Evolutionary conservation across 108 stramenopile genomes (phyloP).

Genomic region (Nitzschia sp.): DNA sequence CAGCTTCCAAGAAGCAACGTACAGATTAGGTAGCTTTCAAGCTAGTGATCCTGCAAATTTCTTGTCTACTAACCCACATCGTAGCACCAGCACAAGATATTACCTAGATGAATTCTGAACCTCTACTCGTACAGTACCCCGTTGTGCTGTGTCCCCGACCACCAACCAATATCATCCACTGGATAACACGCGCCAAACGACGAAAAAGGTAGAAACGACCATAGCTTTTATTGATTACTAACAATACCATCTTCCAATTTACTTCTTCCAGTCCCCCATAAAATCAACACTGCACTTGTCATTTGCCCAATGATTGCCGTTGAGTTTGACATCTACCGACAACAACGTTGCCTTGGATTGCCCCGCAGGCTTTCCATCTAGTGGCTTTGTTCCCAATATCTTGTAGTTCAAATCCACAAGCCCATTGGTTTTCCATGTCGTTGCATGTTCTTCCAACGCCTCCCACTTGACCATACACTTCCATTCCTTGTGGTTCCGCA

Average conservation of each 20-base stretch:
- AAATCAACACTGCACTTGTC: slow-evolving; percentile 75
- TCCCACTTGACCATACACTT: slow-evolving; percentile 98
- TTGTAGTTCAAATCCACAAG: slow-evolving; percentile 82
- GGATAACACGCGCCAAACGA: no score
- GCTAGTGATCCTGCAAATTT: no score
- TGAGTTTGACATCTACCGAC: slow-evolving; percentile 90
- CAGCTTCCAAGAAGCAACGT: slow-evolving; percentile 23
- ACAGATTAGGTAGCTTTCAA: neutral
- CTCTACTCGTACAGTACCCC: no score
- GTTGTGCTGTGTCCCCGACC: no score
- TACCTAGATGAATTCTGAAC: no score
- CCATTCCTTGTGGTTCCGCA: slow-evolving; percentile 82
- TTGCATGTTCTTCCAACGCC: slow-evolving; percentile 89
- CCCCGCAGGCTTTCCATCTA: slow-evolving; percentile 40
- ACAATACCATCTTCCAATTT: neutral
- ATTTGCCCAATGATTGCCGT: slow-evolving; percentile 92
- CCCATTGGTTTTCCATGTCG: slow-evolving; percentile 90
- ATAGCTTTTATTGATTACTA: no score
- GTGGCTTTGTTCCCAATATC: slow-evolving; percentile 44
- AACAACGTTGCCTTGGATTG: slow-evolving; percentile 65
- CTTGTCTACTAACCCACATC: no score
- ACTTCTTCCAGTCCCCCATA: slow-evolving; percentile 33
- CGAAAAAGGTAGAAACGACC: no score
- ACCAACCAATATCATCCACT: no score
- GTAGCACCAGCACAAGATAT: no score